phyloP scores from a whole-genome alignment of 2,329 filamentous ascomycete genomes.

The Chaetomium globosum region DNA sequence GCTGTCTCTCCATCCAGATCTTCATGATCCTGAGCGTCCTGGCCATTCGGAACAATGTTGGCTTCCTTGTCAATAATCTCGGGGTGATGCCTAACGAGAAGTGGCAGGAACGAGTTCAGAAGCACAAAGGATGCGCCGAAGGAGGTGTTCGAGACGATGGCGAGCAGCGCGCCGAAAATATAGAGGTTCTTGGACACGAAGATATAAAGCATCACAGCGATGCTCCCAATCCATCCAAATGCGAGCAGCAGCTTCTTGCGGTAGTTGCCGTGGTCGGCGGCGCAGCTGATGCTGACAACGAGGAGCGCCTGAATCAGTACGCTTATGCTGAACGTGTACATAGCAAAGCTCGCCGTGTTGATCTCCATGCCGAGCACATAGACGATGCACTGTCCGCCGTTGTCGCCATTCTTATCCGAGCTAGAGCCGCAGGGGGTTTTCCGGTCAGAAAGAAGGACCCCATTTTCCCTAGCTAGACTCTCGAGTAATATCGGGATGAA shows the following conservation, averaged over 20 bases:
- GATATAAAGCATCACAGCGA: conserved; percentile 86
- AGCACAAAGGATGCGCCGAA: conserved; percentile 95
- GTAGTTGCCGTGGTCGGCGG: conserved; percentile 90
- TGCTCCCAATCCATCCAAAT: conserved; percentile 82
- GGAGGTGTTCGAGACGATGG: conserved; percentile 88
- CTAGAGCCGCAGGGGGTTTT: conserved; percentile 72
- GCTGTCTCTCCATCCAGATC: conserved; percentile 38
- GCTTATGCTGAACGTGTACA: conserved; percentile 96
- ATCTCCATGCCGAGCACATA: conserved; percentile 80
- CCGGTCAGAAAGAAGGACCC: conserved; percentile 78
- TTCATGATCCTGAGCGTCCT: conserved; percentile 43
- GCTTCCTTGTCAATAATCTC: conserved; percentile 43
- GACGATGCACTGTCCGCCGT: conserved; percentile 74
- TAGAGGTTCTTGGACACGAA: conserved; percentile 75
- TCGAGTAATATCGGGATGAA: conserved; percentile 97
- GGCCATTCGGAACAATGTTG: conserved; percentile 40
- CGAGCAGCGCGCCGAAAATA: conserved; percentile 77
- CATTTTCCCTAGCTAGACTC: conserved; percentile 88
- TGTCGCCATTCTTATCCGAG: conserved; percentile 51
- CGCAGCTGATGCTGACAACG: conserved; percentile 94
- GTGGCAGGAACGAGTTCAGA: conserved; percentile 89
- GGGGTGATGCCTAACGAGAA: conserved; percentile 86
- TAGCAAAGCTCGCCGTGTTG: conserved; percentile 92
- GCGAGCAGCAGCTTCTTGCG: conserved; percentile 82
- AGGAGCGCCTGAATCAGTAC: conserved; percentile 86